phyloP scores from a whole-genome alignment of 2,329 filamentous ascomycete genomes.

The Aspergillus fijiensis region DNA sequence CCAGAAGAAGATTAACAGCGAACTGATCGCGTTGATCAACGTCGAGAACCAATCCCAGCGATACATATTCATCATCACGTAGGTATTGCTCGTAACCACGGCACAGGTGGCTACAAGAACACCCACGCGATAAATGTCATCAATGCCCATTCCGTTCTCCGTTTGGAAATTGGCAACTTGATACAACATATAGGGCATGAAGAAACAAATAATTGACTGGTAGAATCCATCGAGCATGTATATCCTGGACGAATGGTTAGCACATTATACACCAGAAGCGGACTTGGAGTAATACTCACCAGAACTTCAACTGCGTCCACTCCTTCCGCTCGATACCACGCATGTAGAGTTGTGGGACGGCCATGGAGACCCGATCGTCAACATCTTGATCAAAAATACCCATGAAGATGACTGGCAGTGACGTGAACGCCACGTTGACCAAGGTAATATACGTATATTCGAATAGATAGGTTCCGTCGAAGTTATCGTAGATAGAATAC shows the following conservation, averaged over 20 bases:
- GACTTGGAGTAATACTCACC: not conserved
- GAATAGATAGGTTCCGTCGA: slow-evolving; percentile 5
- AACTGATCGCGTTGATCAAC: slow-evolving; percentile 5
- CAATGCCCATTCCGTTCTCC: slow-evolving; percentile 3
- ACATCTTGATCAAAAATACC: slow-evolving; percentile 6
- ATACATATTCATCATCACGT: slow-evolving; percentile 10
- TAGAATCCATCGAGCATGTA: slow-evolving; percentile 7
- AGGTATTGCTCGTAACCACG: slow-evolving; percentile 5
- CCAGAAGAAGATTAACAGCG: slow-evolving; percentile 8
- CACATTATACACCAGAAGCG: no score
- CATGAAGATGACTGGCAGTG: slow-evolving; percentile 6
- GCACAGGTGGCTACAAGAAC: slow-evolving; percentile 6
- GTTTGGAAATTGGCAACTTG: slow-evolving; percentile 5
- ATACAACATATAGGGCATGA: slow-evolving; percentile 7
- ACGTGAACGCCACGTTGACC: slow-evolving; percentile 7
- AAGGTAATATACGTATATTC: slow-evolving; percentile 8
- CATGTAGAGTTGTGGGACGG: slow-evolving; percentile 7
- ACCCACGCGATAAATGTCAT: slow-evolving; percentile 3
- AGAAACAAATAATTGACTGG: slow-evolving; percentile 7
- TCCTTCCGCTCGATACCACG: slow-evolving; percentile 8
- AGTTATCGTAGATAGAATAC: slow-evolving; percentile 9
- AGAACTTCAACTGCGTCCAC: slow-evolving; percentile 9
- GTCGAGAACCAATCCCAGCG: slow-evolving; percentile 6
- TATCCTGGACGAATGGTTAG: not conserved
- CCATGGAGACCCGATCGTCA: slow-evolving; percentile 6